These are phyloP conservation scores for Pythium scleroteichum DNA, from an alignment of 352 stramenopile species.

Conservation along the genomic window DNA sequence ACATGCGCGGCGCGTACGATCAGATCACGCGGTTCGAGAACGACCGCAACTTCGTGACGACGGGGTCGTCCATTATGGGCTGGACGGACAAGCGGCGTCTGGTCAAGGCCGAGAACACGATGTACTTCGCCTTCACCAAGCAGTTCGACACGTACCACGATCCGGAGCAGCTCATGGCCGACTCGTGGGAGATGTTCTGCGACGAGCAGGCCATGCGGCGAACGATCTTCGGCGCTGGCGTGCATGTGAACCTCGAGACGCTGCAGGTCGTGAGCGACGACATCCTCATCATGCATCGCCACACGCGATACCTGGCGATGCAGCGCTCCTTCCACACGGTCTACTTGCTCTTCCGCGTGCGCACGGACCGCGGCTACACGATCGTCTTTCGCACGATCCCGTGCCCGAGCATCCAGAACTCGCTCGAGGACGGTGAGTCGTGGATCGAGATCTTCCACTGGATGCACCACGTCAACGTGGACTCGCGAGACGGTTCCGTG, in stretches of 20 bases:
- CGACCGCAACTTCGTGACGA: slow-evolving; percentile 41
- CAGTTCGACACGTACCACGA: slow-evolving; percentile 32
- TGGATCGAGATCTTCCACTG: slow-evolving; percentile 78
- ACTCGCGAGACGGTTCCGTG: slow-evolving; percentile 25
- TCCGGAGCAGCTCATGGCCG: slow-evolving; percentile 39
- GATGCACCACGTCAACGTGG: slow-evolving; percentile 39
- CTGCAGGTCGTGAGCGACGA: slow-evolving; percentile 55
- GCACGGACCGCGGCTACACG: slow-evolving; percentile 51
- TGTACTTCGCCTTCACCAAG: slow-evolving; percentile 72
- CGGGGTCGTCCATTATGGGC: slow-evolving; percentile 48
- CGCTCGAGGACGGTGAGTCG: slow-evolving; percentile 45
- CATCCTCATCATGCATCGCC: slow-evolving; percentile 51
- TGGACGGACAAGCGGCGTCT: slow-evolving; percentile 61
- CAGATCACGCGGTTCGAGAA: slow-evolving; percentile 53
- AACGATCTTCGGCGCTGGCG: slow-evolving; percentile 48
- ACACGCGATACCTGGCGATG: slow-evolving; percentile 57
- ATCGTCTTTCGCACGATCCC: slow-evolving; percentile 72
- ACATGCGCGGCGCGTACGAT: slow-evolving; percentile 62
- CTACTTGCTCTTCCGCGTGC: slow-evolving; percentile 67
- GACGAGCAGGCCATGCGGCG: slow-evolving; percentile 50
- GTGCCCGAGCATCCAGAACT: slow-evolving; percentile 44
- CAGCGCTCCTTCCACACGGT: slow-evolving; percentile 62
- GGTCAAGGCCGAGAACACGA: slow-evolving; percentile 39
- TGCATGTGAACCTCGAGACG: slow-evolving; percentile 46
- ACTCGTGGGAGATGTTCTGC: slow-evolving; percentile 51